These are phyloP conservation scores for Camillea tinctor DNA, from an alignment of 2,329 filamentous ascomycete genomes.

Conservation along the genomic window DNA sequence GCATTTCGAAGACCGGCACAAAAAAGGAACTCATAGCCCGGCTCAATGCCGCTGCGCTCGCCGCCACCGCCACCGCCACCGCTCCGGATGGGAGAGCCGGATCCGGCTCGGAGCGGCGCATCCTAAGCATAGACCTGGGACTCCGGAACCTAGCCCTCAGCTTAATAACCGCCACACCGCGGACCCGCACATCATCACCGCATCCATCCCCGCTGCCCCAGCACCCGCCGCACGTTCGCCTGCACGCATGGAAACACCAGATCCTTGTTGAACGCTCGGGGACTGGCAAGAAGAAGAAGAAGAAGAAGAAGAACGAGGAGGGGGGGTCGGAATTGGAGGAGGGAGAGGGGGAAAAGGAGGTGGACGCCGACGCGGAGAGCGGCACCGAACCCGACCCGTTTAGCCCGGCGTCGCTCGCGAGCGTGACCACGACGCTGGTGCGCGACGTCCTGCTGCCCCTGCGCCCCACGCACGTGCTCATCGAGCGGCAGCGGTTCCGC, in stretches of 20 bases:
- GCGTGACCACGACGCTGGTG: constrained; percentile 34
- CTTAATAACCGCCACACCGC: constrained; percentile 42
- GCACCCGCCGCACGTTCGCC: constrained; percentile 20
- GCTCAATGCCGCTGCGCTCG: constrained; percentile 39
- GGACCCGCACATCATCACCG: constrained; percentile 18
- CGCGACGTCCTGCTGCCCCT: constrained; percentile 52
- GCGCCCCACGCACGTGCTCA: constrained; percentile 69
- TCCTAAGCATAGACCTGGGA: constrained; percentile 82
- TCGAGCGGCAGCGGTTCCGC: constrained; percentile 62
- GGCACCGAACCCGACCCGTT: constrained; percentile 26
- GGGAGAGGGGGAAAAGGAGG: not conserved
- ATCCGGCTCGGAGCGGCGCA: constrained; percentile 33
- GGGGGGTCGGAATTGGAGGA: too few species aligned
- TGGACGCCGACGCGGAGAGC: not conserved
- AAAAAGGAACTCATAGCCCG: constrained; percentile 55
- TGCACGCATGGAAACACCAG: constrained; percentile 33
- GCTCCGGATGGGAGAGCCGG: constrained; percentile 15
- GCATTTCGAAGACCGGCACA: constrained; percentile 56
- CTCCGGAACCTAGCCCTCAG: constrained; percentile 79
- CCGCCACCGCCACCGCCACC: constrained; percentile 15
- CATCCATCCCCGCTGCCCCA: not conserved
- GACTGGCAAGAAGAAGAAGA: not conserved
- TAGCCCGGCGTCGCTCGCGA: constrained; percentile 35
- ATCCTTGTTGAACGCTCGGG: not conserved
- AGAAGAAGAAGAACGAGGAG: not conserved